These are phyloP conservation scores for Penicillium samsonianum DNA, from an alignment of 495 filamentous ascomycete species.

Conservation along the genomic window DNA sequence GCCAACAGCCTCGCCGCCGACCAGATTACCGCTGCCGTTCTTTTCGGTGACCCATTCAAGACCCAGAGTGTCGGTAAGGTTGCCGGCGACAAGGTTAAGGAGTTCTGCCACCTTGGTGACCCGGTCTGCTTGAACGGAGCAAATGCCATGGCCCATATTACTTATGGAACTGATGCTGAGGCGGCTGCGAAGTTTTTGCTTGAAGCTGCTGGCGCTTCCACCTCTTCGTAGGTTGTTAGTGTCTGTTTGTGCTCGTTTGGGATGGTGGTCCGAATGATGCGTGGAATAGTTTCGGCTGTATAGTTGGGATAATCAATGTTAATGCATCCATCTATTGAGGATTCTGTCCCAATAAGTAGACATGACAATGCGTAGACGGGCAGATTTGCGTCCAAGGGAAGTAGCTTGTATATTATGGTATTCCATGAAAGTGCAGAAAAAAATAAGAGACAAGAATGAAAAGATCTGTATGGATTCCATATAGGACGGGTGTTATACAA, in stretches of 20 bases:
- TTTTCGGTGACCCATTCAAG: constrained; percentile 62
- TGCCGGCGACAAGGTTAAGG: constrained; percentile 45
- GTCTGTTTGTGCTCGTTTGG: neutral
- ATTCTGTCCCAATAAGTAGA: neutral
- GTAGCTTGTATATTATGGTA: constrained; percentile 5
- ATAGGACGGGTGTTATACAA: constrained; percentile 33
- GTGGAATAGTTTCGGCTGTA: neutral
- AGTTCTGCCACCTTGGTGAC: constrained; percentile 55
- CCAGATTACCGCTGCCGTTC: constrained; percentile 42
- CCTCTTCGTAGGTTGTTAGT: constrained; percentile 1
- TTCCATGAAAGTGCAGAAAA: neutral
- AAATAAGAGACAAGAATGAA: neutral
- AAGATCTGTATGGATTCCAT: constrained; percentile 15
- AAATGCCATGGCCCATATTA: constrained; percentile 55
- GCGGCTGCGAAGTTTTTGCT: constrained; percentile 51
- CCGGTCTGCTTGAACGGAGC: constrained; percentile 55
- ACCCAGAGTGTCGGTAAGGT: constrained; percentile 46
- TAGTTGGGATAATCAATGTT: neutral
- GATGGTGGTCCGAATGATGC: neutral
- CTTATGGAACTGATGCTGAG: constrained; percentile 49
- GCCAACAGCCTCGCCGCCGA: constrained; percentile 35
- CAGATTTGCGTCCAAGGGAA: neutral
- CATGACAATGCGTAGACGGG: neutral
- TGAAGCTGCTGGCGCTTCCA: constrained; percentile 31
- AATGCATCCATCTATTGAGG: neutral